Conservation (phyloP, 208 protist species). For the Trypanosoma mega region DNA sequence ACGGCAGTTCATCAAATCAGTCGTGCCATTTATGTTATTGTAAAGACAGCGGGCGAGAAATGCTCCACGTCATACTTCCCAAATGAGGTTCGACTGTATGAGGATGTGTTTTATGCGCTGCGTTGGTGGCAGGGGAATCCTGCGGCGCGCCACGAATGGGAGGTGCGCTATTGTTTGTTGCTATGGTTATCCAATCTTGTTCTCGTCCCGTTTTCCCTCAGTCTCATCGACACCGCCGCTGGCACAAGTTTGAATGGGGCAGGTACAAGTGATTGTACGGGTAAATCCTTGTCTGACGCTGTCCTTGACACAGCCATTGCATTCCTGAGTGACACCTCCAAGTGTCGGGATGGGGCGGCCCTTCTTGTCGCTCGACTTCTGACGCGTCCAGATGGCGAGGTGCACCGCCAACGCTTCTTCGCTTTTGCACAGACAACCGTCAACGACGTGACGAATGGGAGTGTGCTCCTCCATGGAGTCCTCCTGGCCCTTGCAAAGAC, state of each 20-base stretch:
- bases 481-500: conserved; percentile 84
- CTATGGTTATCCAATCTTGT: conserved; percentile 97
- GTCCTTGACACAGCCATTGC: conserved; percentile 69
- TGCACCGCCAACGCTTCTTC: conserved; percentile 68
- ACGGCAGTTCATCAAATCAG: conserved; percentile 74
- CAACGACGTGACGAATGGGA: conserved; percentile 7
- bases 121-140: conserved; percentile 57
- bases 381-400: conserved; percentile 84
- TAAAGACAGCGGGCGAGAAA: conserved; percentile 95
- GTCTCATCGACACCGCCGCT: conserved; percentile 82
- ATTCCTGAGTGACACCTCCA: conserved; percentile 83
- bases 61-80: conserved; percentile 93
- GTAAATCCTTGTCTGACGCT: conserved; percentile 59
- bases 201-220: conserved; percentile 95
- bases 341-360: conserved; percentile 90
- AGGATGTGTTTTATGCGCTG: conserved; percentile 85
- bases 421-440: conserved; percentile 44
- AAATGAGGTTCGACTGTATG: conserved; percentile 87
- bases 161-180: conserved; percentile 95
- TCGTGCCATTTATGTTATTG: conserved; percentile 87
- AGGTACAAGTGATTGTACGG: conserved; percentile 4
- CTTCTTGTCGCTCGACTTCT: conserved; percentile 89
- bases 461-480: conserved; percentile 70
- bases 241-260: no score
- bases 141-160: conserved; percentile 81